Evolutionary conservation across 805 yeast genomes (phyloP), one percentile per base, ranked within the genome.

Genomic region (Helenozyma rhizophorensis): DNA sequence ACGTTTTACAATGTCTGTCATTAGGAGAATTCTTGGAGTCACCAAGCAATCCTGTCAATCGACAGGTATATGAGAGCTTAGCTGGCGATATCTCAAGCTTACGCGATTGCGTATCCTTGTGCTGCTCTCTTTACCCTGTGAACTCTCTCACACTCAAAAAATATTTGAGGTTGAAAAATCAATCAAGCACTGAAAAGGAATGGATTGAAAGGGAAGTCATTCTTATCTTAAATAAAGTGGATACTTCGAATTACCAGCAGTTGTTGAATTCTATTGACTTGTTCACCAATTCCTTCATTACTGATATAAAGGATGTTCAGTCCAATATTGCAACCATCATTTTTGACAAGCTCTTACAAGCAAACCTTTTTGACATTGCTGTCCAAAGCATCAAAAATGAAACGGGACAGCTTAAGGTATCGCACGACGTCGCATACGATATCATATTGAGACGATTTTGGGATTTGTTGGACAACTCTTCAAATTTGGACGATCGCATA

Each of bases 101-200:
- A 18, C 44, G 48, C 5, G 40, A 51, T 13, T 44, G 46, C 12
- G 39, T 62, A 4, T 43, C 48, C 5, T 54, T 58, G 1, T 64
- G 69, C 40, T 54, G 55, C 24, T 49, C 47, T 25, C 47, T 66
- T 14, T 62, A 53, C 31, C 59, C 68, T 1, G 51, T 58, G 24
- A 61, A 56, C 29, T 59, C 56, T 22, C 47, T 61, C n/a, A 55
- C 66, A 1, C 46, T 65, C n/a, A 32, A 32, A 4, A 50, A 53
- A 18, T 65, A 45, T 34, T 43, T 65, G 26, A 28, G 40, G 10
- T 45, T 57, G 25, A 58, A 56, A 34, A 47, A 50, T 8, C 40
- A 50, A 5, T 9, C 30, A 1, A 23, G 32, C 2, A 10, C 32
- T 1, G 41, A 33, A 21, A 17, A 37, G 32, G 19, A 46, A 19